Conservation (phyloP, 192 early-diverging fungal species). For the Thamnidium elegans region DNA sequence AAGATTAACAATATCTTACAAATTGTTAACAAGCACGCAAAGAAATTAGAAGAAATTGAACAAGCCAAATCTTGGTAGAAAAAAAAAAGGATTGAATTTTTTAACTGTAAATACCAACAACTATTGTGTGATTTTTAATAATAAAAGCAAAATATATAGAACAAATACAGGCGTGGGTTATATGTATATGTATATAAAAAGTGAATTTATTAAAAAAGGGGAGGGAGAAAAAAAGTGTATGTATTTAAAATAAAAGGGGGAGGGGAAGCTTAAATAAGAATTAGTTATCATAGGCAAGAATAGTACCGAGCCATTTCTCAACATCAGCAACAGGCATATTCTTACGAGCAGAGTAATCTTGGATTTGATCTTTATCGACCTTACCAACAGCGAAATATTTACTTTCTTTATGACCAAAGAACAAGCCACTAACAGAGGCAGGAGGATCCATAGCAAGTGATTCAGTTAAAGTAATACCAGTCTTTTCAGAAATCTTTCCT, state of each 20-base stretch:
- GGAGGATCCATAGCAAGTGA: conserved; percentile 91
- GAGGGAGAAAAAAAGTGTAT: neutral
- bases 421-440: conserved; percentile 78
- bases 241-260: neutral
- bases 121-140: neutral
- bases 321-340: conserved; percentile 55
- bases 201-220: neutral
- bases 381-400: conserved; percentile 97
- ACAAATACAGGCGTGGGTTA: too few species aligned
- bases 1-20: conserved; percentile 46
- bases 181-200: neutral
- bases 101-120: too few species aligned
- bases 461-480: conserved; percentile 89
- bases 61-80: conserved; percentile 41
- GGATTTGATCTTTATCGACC: conserved; percentile 87
- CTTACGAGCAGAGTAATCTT: conserved; percentile 74
- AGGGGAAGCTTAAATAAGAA: too few species aligned
- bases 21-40: conserved; percentile 52
- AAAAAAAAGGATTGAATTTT: neutral
- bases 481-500: conserved; percentile 72
- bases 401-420: conserved; percentile 67
- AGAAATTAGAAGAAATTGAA: conserved; percentile 52
- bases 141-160: neutral
- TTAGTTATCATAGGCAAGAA: conserved; percentile 61
- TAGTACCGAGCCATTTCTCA: conserved; percentile 76